Evolutionary conservation across 208 protist species (phyloP), one percentile per base, ranked within the genome.

Genomic region (Wallacemonas sp.): DNA sequence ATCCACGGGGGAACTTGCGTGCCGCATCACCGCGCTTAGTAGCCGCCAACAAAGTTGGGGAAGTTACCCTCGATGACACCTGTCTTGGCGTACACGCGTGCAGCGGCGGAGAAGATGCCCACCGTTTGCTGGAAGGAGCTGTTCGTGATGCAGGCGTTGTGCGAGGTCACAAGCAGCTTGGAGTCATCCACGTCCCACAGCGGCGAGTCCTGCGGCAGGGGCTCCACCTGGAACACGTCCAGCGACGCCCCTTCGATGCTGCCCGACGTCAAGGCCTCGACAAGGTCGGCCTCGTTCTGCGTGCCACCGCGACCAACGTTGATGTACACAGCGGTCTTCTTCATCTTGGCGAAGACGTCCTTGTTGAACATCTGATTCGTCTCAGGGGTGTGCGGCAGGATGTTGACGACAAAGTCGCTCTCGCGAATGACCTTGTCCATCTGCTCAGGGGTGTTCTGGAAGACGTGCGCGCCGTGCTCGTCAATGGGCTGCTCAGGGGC

Each of bases 221-320:
- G 88, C 72, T 94, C 84, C 72, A 65, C 66, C 77, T 86, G 42
- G 46, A 92, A 92, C 31, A 94, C 88, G 49, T 94, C 85, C n/a
- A 94, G 65, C n/a, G 79, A 68, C 14, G 85, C 86, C 14, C 84
- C 86, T 11, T 48, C 61, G 26, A 94, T 88, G 32, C 70, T 54
- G 42, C 75, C 76, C 2, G 39, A 54, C n/a, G 52, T 50, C n/a
- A 94, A 59, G 8, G 84, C 88, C 45, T 57, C 50, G 26, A 70
- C 73, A 12, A 92, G 62, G 50, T 87, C 81, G 0, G 55, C 70
- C 54, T 92, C 86, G 29, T 76, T 71, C 62, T 84, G 77, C 36
- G 81, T 89, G 36, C 49, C 42, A 29, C 85, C 83, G n/a, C 85
- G 76, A 11, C 85, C 86, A 61, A 92, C 81, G 61, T 87, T 91